Evolutionary conservation across 1,139 yeast genomes (phyloP), one percentile per base, ranked within the genome.

Genomic region (Arxiozyma bovina): DNA sequence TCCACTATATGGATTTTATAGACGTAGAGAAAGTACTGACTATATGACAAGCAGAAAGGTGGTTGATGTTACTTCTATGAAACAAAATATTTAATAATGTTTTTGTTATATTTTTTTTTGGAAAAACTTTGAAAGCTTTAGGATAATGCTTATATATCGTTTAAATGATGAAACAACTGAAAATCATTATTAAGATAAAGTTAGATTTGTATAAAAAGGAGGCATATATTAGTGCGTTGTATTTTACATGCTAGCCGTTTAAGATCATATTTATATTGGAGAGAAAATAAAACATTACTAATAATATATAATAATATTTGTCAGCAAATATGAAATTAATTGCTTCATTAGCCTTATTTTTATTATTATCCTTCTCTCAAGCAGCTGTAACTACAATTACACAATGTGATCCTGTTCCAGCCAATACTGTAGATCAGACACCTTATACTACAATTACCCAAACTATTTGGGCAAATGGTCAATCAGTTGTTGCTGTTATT

Each of bases 361-460:
- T 49, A 30, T 20, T 49, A 30, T 20, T 42, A 20, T 7, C 51
- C 20, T 20, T 8, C 9, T 20, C 34, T 30, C 40, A 21, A 7
- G 42, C 46, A 20, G 43, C 52, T 20, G 34, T 49, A 20, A 27
- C 42, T 11, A 15, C 46, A 40, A 22, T 54, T 50, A 51, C 49
- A 46, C 7, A 48, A 18, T 65, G 69, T 49, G 61, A 61, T 12
- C 53, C 64, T 7, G 46, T 62, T 18, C 65, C 69, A 34, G 52
- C 59, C 17, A 58, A 57, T 38, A 54, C 59, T 5, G 45, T 62
- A 5, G 67, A 62, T 17, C 30, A 61, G 3, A 59, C 63, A 5
- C 65, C 69, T 30, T 63, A 60, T 44, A 61, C 70, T 2, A 52
- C 61, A 1, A 41, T 54, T 3, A 59, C 63, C 1, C 61, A 62